Percentiles rank a stretch among this genome's conserved stretches.
Conservation (phyloP, 129 eudicot species). For the Saposhnikovia divaricata region DNA sequence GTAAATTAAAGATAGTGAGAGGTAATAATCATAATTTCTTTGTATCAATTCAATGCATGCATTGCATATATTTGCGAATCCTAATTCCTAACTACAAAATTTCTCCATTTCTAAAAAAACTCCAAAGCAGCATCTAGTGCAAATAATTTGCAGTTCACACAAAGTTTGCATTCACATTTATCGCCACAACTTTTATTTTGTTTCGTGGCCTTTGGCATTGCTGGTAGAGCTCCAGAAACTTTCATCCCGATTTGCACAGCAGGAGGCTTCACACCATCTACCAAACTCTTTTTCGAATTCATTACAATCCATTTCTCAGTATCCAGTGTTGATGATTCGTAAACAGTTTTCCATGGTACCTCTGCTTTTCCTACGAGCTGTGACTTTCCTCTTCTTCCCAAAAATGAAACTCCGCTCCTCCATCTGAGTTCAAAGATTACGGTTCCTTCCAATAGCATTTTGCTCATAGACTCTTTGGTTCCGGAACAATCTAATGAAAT, state of each 20-base stretch:
- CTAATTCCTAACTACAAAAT: neutral
- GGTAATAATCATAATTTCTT: neutral
- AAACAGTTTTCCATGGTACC: constrained; percentile 43
- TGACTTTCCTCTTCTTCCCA: constrained; percentile 36
- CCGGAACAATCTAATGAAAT: constrained; percentile 60
- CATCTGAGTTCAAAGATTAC: constrained; percentile 44
- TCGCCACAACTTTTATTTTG: constrained; percentile 27
- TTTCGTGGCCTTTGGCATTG: neutral
- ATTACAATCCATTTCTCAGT: constrained; percentile 43
- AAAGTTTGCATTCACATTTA: constrained; percentile 29
- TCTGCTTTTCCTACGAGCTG: constrained; percentile 44
- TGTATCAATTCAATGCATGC: neutral
- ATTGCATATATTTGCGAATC: neutral
- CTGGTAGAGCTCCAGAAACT: constrained; percentile 16
- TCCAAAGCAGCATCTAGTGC: constrained; percentile 28
- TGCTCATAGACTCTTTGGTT: constrained; percentile 28
- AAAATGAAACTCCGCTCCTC: constrained; percentile 17
- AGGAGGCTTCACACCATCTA: constrained; percentile 35
- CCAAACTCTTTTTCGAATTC: constrained; percentile 17
- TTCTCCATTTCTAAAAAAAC: neutral
- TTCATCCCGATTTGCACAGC: constrained; percentile 36
- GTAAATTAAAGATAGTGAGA: neutral
- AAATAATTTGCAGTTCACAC: constrained; percentile 28
- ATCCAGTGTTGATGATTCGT: constrained; percentile 38
- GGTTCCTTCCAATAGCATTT: constrained; percentile 25